Conservation (phyloP, 495 filamentous ascomycete genomes). For the Aspergillus kassunensis region DNA sequence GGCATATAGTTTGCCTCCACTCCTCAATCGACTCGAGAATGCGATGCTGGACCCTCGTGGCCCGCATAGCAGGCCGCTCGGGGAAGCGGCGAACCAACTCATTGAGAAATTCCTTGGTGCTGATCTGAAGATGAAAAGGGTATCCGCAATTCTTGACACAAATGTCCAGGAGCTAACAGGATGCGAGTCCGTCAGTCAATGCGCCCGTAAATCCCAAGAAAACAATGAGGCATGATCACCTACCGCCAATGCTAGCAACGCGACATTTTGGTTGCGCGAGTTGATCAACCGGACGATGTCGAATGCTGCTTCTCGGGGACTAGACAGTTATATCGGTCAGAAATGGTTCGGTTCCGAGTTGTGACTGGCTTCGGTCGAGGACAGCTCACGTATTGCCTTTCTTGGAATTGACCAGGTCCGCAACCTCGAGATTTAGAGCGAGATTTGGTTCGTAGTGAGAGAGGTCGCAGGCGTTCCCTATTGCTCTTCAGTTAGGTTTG, state of each 20-base stretch:
- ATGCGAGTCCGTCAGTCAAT: conserved; percentile 26
- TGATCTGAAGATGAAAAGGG: conserved; percentile 97
- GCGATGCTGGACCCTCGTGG: conserved; percentile 81
- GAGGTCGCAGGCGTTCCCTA: conserved; percentile 88
- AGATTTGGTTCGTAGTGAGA: conserved; percentile 97
- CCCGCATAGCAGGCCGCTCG: conserved; percentile 82
- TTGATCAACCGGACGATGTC: conserved; percentile 94
- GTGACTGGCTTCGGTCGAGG: neutral
- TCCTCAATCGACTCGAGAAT: conserved; percentile 97
- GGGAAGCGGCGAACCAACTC: conserved; percentile 96
- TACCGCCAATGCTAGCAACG: conserved; percentile 77
- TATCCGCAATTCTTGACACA: conserved; percentile 99
- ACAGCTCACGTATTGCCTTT: conserved; percentile 79
- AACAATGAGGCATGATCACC: conserved; percentile 13
- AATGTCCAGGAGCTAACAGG: conserved; percentile 80
- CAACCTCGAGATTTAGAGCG: conserved; percentile 92
- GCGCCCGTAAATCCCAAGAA: neutral
- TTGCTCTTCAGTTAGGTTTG: neutral
- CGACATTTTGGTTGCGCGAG: conserved; percentile 91
- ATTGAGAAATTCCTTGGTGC: conserved; percentile 97
- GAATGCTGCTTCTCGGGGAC: conserved; percentile 89
- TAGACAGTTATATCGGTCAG: conserved; percentile 23
- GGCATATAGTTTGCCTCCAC: conserved; percentile 97
- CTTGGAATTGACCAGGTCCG: conserved; percentile 95
- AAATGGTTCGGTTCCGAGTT: conserved; percentile 1